A percentile compares a stretch with the other conserved stretches of the same genome.
phyloP scores from a whole-genome alignment of 306 rosid genomes.

The Aeschynomene evenia region DNA sequence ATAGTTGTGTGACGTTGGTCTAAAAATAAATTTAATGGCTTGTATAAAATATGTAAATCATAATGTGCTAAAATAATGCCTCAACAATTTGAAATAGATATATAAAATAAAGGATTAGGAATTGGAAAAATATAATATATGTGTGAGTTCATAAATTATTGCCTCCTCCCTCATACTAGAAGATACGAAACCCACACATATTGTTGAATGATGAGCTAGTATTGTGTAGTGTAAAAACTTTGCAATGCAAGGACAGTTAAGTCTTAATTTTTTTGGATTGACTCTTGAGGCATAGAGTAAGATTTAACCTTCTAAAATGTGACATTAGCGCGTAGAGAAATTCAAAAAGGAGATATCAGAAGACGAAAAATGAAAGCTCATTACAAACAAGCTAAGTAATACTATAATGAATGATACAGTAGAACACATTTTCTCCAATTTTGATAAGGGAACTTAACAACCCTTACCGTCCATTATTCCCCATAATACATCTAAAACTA shows the following conservation, averaged over 20 bases:
- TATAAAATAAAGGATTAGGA: no score
- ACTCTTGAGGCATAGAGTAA: background rate
- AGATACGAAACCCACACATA: background rate
- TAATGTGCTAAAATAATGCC: no score
- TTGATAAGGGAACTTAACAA: constrained; percentile 55
- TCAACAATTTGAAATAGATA: no score
- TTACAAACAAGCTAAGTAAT: background rate
- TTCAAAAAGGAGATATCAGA: constrained; percentile 1
- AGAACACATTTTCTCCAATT: constrained; percentile 29
- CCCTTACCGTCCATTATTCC: constrained; percentile 53
- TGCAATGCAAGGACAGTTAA: background rate
- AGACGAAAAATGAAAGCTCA: background rate
- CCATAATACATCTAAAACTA: constrained; percentile 1
- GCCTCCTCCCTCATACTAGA: background rate
- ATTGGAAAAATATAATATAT: no score
- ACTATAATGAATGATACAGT: constrained; percentile 15
- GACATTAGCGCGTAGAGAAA: constrained; percentile 1
- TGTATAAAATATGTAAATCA: no score
- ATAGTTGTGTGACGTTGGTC: no score
- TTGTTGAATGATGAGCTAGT: background rate
- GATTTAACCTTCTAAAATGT: background rate
- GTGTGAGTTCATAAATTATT: no score
- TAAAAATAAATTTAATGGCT: no score
- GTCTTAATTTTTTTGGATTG: background rate
- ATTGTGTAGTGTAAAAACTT: background rate